Evolutionary conservation across 345 rosid species (phyloP), one percentile per base, ranked within the genome.

Genomic region (Alliaria petiolata): DNA sequence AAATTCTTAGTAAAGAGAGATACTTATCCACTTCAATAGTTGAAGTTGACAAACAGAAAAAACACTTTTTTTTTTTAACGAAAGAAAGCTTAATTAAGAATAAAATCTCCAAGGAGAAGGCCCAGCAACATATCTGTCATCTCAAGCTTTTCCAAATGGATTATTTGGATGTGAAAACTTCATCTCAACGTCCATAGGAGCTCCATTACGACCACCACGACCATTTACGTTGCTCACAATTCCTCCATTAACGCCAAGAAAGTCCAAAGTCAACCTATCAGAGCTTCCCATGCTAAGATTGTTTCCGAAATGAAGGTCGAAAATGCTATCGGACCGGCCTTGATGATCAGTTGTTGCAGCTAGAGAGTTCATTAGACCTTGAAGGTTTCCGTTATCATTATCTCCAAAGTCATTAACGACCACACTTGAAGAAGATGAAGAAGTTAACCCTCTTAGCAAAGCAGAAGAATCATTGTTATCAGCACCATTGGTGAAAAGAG

Each of bases 191-290:
- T 68, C 51, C 42, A 53, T 50, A 14, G 79, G 64, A 67, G 69
- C 13, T n/a, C 60, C 69, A 61, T 33, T 39, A 67, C 69, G 69
- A 60, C 66, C 46, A 57, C 73, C 40, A 59, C 73, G 72, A 19
- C 73, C 68, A 68, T 78, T 69, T 9, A 73, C 67, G 54, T 61
- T 61, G 67, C 79, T 83, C 70, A 82, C 80, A 57, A 77, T 77
- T 39, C 79, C 79, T 35, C 85, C 86, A 56, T 88, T 89, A 22
- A 88, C 95, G 0, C 95, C 91, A 40, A 89, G 91, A 70, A 89
- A 89, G 67, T 89, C 95, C 66, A 87, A 70, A 3, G 95, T 89
- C 79, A 87, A 66, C 62, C 88, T 80, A 62, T 86, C 86, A 16
- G 91, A 63, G 35, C 71, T 67, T 47, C 70, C 79, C 64, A 65